Conservation (phyloP, 2,329 filamentous ascomycete genomes). For the Monilinia polystroma region DNA sequence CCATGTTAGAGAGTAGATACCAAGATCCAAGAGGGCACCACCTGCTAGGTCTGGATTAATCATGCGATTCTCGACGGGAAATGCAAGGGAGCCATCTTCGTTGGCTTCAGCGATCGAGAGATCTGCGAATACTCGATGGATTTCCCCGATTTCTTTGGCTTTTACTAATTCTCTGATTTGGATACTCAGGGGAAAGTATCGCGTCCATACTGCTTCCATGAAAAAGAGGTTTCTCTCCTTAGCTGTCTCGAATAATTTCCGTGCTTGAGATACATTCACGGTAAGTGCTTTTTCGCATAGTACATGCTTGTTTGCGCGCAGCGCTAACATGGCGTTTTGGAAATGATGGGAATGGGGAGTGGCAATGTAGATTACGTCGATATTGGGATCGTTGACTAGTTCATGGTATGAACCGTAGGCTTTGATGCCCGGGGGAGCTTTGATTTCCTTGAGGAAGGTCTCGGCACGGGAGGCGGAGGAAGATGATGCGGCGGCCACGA, state of each 20-base stretch:
- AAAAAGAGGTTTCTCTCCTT: conserved; percentile 59
- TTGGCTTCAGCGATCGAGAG: conserved; percentile 50
- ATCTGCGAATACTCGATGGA: conserved; percentile 46
- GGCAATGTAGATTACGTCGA: conserved; percentile 69
- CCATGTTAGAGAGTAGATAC: conserved; percentile 70
- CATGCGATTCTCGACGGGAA: conserved; percentile 55
- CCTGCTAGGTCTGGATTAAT: conserved; percentile 68
- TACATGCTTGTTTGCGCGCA: conserved; percentile 66
- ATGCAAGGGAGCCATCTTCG: conserved; percentile 50
- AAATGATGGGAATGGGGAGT: conserved; percentile 74
- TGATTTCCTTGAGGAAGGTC: conserved; percentile 58
- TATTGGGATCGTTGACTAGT: conserved; percentile 60
- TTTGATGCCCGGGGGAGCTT: conserved; percentile 55
- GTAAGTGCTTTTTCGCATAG: conserved; percentile 73
- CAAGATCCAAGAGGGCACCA: conserved; percentile 65
- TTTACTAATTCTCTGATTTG: conserved; percentile 53
- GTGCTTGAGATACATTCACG: conserved; percentile 64
- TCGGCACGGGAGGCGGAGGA: conserved; percentile 58
- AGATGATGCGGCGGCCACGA: conserved; percentile 65
- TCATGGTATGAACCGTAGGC: conserved; percentile 67
- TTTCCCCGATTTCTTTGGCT: conserved; percentile 43
- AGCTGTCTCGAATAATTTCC: conserved; percentile 58
- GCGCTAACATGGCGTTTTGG: conserved; percentile 63
- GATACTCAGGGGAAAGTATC: conserved; percentile 66
- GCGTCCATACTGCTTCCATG: conserved; percentile 69